phyloP scores from a whole-genome alignment of 805 yeast genomes.

The Metschnikowia colocasiae region DNA sequence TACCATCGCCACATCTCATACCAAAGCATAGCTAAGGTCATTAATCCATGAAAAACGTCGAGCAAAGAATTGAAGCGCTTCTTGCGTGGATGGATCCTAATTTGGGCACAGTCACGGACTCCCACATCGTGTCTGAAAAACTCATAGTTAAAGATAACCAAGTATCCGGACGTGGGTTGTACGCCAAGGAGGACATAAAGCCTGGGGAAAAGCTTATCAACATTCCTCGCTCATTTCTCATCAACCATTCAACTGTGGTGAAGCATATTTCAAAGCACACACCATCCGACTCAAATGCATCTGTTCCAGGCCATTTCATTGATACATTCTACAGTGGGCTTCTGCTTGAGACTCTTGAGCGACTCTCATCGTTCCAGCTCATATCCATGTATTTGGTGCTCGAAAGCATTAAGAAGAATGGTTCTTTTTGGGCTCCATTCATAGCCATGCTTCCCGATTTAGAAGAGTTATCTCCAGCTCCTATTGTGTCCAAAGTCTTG shows the following conservation, averaged over 20 bases:
- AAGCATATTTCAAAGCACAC: constrained; percentile 43
- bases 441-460: constrained; percentile 58
- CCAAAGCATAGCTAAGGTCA: neutral
- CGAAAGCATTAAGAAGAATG: constrained; percentile 36
- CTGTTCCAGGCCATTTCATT: constrained; percentile 23
- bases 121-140: constrained; percentile 35
- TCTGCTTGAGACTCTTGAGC: constrained; percentile 30
- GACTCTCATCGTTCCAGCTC: constrained; percentile 58
- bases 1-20: neutral
- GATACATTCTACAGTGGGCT: constrained; percentile 32
- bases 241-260: constrained; percentile 54
- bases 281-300: constrained; percentile 13
- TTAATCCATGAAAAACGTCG: constrained; percentile 11
- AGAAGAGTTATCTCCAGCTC: constrained; percentile 52
- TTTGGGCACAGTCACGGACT: constrained; percentile 3
- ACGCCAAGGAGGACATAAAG: constrained; percentile 37
- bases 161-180: constrained; percentile 61
- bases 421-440: constrained; percentile 68
- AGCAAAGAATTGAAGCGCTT: constrained; percentile 16
- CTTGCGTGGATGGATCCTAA: constrained; percentile 24
- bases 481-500: constrained; percentile 57
- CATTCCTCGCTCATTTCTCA: constrained; percentile 54
- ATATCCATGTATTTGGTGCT: constrained; percentile 47
- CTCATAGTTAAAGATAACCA: constrained; percentile 40
- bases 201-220: constrained; percentile 46